Evolutionary conservation across 2,329 filamentous ascomycete species (phyloP).

Genomic region (Colletotrichum euphorbiae): DNA sequence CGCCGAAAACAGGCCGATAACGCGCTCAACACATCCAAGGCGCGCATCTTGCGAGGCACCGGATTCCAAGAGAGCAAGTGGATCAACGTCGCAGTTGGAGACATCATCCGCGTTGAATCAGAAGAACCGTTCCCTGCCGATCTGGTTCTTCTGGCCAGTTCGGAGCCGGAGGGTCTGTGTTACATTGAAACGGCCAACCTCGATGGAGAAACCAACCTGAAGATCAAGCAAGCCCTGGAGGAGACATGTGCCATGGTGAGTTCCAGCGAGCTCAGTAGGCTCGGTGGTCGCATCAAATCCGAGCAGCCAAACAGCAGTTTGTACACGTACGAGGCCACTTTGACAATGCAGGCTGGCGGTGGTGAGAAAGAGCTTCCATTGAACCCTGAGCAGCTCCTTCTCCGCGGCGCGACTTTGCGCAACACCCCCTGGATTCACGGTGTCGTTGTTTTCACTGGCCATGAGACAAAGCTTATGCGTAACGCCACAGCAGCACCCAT

Average conservation of each 20-base stretch:
- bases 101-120: constrained; percentile 92
- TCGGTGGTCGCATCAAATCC: constrained; percentile 88
- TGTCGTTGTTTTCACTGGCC: constrained; percentile 94
- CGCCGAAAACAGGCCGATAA: constrained; percentile 89
- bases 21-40: constrained; percentile 87
- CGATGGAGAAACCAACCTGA: constrained; percentile 97
- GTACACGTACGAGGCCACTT: constrained; percentile 96
- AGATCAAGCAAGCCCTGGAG: constrained; percentile 97
- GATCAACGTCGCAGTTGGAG: constrained; percentile 93
- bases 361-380: constrained; percentile 93
- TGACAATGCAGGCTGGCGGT: constrained; percentile 90
- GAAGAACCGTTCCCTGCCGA: constrained; percentile 97
- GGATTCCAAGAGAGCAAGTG: constrained; percentile 89
- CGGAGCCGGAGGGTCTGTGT: constrained; percentile 95
- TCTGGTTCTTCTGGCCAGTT: constrained; percentile 90
- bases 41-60: constrained; percentile 84
- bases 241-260: constrained; percentile 92
- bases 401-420: constrained; percentile 91
- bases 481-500: constrained; percentile 98
- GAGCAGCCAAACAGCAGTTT: constrained; percentile 98
- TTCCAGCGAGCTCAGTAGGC: constrained; percentile 83
- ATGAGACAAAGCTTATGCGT: constrained; percentile 98
- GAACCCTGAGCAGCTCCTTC: constrained; percentile 90
- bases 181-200: constrained; percentile 99
- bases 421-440: constrained; percentile 99